Base-by-base conservation (phyloP, 2,329 filamentous ascomycete species). In the Stagonosporopsis chrysanthemi region DNA sequence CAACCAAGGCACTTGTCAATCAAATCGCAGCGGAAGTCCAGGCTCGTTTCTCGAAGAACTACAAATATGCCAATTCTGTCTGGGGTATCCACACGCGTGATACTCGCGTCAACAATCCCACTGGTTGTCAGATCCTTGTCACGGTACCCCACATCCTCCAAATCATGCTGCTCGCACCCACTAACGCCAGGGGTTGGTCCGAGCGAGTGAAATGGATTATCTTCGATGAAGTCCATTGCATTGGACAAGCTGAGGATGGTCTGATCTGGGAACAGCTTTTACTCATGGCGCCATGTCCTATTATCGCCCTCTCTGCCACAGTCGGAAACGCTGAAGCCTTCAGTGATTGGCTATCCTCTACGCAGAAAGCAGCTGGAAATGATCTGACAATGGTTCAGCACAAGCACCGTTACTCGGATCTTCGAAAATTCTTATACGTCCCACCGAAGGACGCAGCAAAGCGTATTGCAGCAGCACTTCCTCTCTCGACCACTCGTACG, bases 161-260 rank as follows among this genome's bases (percentile, higher is more conserved):
- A 65, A 92, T 90, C 51, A 90, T 94, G 88, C 79, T 93, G 1
- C 49, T 75, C 24, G 63, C 77, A 89, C 46, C 77, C 90, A 46
- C 81, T 84, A 90, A 92, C 63, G 87, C 89, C 3, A 84, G 82
- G n/a, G 78, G 79, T 2, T 94, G 90, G 90, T 84, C 89, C 0
- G 81, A 81, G 3, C 80, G 88, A 49, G 83, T 93, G 14, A 90
- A 86, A 65, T 83, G 89, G 45, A 92, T 93, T 69, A 91, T 93
- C 47, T 93, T 93, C 56, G 90, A 94, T 67, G 90, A 94, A 76
- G 87, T 93, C 2, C 90, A 94, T 71, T 91, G 86, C 31, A 93
- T 94, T 57, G 89, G 90, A 0, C 87, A 92, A 70, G 84, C 87
- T 0, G 88, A 92, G 7, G 90, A 93, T 63, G 90, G 90, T 49